Conservation (phyloP, 495 filamentous ascomycete species). For the Ramalina peruviana region DNA sequence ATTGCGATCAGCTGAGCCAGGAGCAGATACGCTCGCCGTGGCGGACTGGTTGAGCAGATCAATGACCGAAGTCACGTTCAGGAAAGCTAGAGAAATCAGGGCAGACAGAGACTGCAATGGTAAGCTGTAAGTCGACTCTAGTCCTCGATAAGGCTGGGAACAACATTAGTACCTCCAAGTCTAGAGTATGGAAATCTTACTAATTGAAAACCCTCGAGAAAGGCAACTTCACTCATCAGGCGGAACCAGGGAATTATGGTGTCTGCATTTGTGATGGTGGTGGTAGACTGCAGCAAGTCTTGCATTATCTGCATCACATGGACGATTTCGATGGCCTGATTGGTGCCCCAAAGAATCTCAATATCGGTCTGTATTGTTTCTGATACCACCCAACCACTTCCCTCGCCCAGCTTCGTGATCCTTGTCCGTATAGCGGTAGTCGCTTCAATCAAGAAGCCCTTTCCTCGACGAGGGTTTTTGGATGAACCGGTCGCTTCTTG, state of each 20-base stretch:
- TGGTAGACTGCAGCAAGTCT: slow-evolving; percentile 44
- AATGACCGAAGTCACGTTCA: slow-evolving; percentile 43
- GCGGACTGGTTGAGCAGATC: slow-evolving; percentile 20
- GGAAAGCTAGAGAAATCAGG: slow-evolving; percentile 57
- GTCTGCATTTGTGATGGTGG: slow-evolving; percentile 39
- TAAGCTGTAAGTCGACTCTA: slow-evolving; percentile 34
- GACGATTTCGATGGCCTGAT: slow-evolving; percentile 49
- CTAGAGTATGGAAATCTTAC: slow-evolving; percentile 28
- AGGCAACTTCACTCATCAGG: slow-evolving; percentile 48
- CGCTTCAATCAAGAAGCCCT: slow-evolving; percentile 8
- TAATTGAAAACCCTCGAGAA: slow-evolving; percentile 44
- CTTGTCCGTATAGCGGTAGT: slow-evolving; percentile 33
- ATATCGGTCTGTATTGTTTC: slow-evolving; percentile 36
- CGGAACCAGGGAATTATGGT: slow-evolving; percentile 60
- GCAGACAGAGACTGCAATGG: slow-evolving; percentile 54
- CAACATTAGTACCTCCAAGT: slow-evolving; percentile 18
- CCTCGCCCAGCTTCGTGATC: slow-evolving; percentile 29
- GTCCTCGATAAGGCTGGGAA: slow-evolving; percentile 28
- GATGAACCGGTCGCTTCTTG: background rate
- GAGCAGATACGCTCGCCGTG: slow-evolving; percentile 16
- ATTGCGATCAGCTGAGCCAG: slow-evolving; percentile 21
- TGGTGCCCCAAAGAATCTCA: slow-evolving; percentile 48
- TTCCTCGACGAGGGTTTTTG: background rate
- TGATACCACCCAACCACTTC: slow-evolving; percentile 37
- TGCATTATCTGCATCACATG: slow-evolving; percentile 65